phyloP scores from a whole-genome alignment of 352 stramenopile species.

The Peronosclerospora sorghi region DNA sequence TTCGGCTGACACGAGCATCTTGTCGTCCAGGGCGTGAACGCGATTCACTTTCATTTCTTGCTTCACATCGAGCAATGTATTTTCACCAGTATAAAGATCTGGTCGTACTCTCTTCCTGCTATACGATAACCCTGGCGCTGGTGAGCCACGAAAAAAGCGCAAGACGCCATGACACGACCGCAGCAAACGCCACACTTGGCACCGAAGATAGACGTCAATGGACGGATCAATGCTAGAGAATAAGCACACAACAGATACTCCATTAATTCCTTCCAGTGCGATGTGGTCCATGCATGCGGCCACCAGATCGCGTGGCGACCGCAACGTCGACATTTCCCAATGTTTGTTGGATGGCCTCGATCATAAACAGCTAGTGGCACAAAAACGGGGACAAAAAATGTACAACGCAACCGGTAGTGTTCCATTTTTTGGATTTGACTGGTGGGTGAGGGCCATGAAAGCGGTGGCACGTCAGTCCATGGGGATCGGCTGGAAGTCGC shows the following conservation, averaged over 20 bases:
- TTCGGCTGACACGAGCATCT: not conserved
- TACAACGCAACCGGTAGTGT: not conserved
- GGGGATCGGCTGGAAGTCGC: slow-evolving; percentile 4
- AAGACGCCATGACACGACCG: slow-evolving; percentile 29
- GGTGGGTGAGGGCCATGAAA: slow-evolving; percentile 7
- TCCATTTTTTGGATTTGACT: not conserved
- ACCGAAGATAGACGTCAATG: slow-evolving; percentile 30
- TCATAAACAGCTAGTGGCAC: not conserved
- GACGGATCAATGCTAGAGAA: slow-evolving; percentile 33
- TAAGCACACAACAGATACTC: slow-evolving; percentile 27
- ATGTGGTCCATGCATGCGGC: slow-evolving; percentile 54
- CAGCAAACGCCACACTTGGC: slow-evolving; percentile 44
- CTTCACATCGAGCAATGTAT: slow-evolving; percentile 11
- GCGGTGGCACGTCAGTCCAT: slow-evolving; percentile 13
- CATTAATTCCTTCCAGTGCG: slow-evolving; percentile 39
- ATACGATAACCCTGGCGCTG: not conserved
- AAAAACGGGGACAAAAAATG: not conserved
- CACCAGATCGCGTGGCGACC: slow-evolving; percentile 30
- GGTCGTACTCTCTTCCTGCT: slow-evolving; percentile 55
- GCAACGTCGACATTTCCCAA: slow-evolving; percentile 3
- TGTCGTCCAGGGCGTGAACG: not conserved
- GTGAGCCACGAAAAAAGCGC: slow-evolving; percentile 32
- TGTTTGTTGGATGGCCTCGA: slow-evolving; percentile 10
- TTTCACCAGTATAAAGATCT: not conserved
- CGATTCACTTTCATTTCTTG: slow-evolving; percentile 4